phyloP scores from a whole-genome alignment of 352 stramenopile species.

The Pythium biforme region DNA sequence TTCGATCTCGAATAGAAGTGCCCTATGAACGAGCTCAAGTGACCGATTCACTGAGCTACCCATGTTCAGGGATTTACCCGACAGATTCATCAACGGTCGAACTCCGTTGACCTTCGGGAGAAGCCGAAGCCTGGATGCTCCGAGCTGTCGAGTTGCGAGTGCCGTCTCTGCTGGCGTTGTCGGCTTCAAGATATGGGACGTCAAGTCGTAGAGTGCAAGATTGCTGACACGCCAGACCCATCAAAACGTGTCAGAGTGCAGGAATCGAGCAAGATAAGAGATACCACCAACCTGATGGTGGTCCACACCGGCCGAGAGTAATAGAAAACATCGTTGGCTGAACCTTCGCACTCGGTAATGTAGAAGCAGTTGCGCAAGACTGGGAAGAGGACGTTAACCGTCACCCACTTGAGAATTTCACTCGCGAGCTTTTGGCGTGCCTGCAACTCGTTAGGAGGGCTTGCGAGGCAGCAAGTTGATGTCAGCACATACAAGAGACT shows the following conservation, averaged over 20 bases:
- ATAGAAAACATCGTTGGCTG: slow-evolving; percentile 63
- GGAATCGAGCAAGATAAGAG: neutral
- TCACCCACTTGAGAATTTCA: slow-evolving; percentile 43
- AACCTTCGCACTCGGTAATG: slow-evolving; percentile 69
- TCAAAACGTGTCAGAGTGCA: slow-evolving; percentile 2
- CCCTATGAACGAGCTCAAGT: slow-evolving; percentile 56
- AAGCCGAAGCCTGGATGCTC: slow-evolving; percentile 53
- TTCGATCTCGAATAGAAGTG: slow-evolving; percentile 62
- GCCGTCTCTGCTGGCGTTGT: slow-evolving; percentile 11
- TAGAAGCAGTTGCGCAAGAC: slow-evolving; percentile 69
- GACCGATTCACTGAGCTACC: slow-evolving; percentile 54
- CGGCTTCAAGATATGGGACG: slow-evolving; percentile 38
- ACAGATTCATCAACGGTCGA: slow-evolving; percentile 80
- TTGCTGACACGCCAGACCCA: slow-evolving; percentile 20
- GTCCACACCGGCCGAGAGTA: slow-evolving; percentile 72
- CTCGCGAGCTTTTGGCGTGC: slow-evolving; percentile 45
- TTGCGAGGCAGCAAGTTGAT: slow-evolving; percentile 6
- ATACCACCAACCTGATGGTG: slow-evolving; percentile 47
- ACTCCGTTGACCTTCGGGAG: slow-evolving; percentile 67
- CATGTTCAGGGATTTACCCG: slow-evolving; percentile 14
- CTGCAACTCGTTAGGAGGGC: slow-evolving; percentile 51
- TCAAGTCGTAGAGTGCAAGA: slow-evolving; percentile 50
- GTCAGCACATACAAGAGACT: neutral
- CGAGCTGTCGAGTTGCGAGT: slow-evolving; percentile 29
- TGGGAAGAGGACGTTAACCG: slow-evolving; percentile 50